A percentile compares a stretch with the other conserved stretches of the same genome.
phyloP scores from a whole-genome alignment of 225 moss, liverwort and hornwort genomes.

The Rhytidiadelphus loreus region DNA sequence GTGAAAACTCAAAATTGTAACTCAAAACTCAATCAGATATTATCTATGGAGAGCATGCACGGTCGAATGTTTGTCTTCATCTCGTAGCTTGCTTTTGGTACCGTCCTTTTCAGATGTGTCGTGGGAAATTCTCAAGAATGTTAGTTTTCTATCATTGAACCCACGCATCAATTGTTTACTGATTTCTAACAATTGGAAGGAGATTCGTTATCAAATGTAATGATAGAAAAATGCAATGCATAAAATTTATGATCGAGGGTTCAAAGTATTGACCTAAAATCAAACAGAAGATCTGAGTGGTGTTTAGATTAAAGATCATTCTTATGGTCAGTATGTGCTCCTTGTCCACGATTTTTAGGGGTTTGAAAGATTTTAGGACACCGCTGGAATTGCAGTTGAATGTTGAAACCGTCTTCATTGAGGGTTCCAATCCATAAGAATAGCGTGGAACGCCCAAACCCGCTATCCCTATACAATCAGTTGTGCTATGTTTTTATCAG shows the following conservation, averaged over 20 bases:
- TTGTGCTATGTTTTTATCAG: background rate
- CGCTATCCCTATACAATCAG: too few species aligned
- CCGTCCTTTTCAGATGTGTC: background rate
- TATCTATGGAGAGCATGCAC: background rate
- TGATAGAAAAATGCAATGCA: background rate
- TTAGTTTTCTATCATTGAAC: background rate
- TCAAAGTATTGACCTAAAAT: background rate
- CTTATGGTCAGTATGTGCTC: background rate
- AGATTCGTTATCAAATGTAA: too few species aligned
- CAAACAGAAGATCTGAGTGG: background rate
- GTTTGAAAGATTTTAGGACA: background rate
- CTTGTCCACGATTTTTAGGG: background rate
- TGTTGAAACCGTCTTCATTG: background rate
- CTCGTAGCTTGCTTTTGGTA: background rate
- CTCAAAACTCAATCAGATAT: background rate
- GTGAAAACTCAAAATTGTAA: background rate
- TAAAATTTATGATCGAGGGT: background rate
- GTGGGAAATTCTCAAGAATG: background rate
- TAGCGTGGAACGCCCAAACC: background rate
- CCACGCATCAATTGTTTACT: background rate
- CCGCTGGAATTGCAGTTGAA: background rate
- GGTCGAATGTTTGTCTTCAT: background rate
- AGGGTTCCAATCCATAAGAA: background rate
- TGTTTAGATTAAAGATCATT: background rate
- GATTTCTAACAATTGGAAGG: background rate